Percentiles rank a stretch among this genome's conserved stretches.
phyloP scores from a whole-genome alignment of 805 yeast species.

The Isabelozyma rhagii region DNA sequence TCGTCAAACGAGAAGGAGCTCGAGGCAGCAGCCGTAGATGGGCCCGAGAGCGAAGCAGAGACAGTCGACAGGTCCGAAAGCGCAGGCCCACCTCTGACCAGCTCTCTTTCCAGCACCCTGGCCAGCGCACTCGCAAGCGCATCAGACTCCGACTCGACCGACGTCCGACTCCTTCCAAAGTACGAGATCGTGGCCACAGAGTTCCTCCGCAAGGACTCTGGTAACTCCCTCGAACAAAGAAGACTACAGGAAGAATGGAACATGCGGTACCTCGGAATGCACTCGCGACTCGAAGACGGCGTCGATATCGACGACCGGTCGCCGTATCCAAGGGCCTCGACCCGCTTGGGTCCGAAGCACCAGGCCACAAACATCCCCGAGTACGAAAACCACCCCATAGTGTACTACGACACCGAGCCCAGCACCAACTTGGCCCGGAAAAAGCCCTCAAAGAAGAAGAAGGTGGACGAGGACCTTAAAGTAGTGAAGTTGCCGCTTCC shows the following conservation, averaged over 20 bases:
- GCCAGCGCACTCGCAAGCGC: too few relatives aligned
- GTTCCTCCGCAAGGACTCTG: slow-evolving; percentile 47
- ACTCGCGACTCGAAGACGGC: slow-evolving; percentile 71
- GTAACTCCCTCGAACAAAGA: slow-evolving; percentile 41
- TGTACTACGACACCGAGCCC: slow-evolving; percentile 54
- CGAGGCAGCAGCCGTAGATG: neutral
- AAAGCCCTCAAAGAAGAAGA: slow-evolving; percentile 15
- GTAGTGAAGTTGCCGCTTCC: slow-evolving; percentile 43
- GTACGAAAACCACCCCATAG: slow-evolving; percentile 53
- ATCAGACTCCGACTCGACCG: slow-evolving; percentile 1
- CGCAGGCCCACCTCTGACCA: too few relatives aligned
- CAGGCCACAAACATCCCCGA: slow-evolving; percentile 67
- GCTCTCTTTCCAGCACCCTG: too few relatives aligned
- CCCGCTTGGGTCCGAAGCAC: slow-evolving; percentile 69
- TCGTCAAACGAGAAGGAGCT: slow-evolving; percentile 33
- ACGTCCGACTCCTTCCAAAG: slow-evolving; percentile 34
- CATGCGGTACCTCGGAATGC: slow-evolving; percentile 73
- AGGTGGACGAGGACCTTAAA: slow-evolving; percentile 12
- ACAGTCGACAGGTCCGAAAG: too few relatives aligned
- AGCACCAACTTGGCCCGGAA: slow-evolving; percentile 4
- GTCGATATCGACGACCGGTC: slow-evolving; percentile 68
- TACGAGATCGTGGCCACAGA: slow-evolving; percentile 58
- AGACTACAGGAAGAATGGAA: slow-evolving; percentile 74
- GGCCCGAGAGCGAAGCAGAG: slow-evolving; percentile 7
- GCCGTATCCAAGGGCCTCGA: slow-evolving; percentile 77